phyloP scores from a whole-genome alignment of 805 yeast species.

The Starmera dryadoides region DNA sequence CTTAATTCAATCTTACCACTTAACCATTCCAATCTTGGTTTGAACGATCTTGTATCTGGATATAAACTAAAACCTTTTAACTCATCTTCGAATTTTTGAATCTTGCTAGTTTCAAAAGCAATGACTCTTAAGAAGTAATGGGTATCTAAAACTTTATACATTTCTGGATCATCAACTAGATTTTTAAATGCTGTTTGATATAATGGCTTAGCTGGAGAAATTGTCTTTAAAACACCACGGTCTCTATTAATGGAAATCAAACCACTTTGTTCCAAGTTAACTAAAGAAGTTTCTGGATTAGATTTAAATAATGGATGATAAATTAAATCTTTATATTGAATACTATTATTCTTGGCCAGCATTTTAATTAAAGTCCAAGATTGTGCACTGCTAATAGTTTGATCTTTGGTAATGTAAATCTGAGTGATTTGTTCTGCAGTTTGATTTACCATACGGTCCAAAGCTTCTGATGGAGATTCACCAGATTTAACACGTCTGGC shows the following conservation, averaged over 20 bases:
- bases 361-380: conserved; percentile 78
- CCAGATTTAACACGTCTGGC: conserved; percentile 85
- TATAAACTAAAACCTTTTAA: conserved; percentile 48
- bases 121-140: conserved; percentile 49
- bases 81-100: conserved; percentile 65
- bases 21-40: conserved; percentile 57
- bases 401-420: conserved; percentile 49
- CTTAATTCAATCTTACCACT: conserved; percentile 58
- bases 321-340: conserved; percentile 45
- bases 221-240: conserved; percentile 62
- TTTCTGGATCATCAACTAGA: conserved; percentile 48
- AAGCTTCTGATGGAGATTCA: conserved; percentile 71
- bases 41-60: conserved; percentile 46
- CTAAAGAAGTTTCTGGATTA: conserved; percentile 46
- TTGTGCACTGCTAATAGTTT: conserved; percentile 66
- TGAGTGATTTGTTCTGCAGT: conserved; percentile 86
- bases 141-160: conserved; percentile 58
- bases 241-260: conserved; percentile 65
- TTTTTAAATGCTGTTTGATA: conserved; percentile 71
- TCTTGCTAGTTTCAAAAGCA: conserved; percentile 51
- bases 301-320: conserved; percentile 54
- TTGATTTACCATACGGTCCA: conserved; percentile 73
- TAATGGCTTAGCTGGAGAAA: conserved; percentile 80
- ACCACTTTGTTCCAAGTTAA: conserved; percentile 74
- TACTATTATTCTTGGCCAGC: conserved; percentile 40